Evolutionary conservation across 345 rosid species (phyloP).

Genomic region (Ailanthus altissimus): DNA sequence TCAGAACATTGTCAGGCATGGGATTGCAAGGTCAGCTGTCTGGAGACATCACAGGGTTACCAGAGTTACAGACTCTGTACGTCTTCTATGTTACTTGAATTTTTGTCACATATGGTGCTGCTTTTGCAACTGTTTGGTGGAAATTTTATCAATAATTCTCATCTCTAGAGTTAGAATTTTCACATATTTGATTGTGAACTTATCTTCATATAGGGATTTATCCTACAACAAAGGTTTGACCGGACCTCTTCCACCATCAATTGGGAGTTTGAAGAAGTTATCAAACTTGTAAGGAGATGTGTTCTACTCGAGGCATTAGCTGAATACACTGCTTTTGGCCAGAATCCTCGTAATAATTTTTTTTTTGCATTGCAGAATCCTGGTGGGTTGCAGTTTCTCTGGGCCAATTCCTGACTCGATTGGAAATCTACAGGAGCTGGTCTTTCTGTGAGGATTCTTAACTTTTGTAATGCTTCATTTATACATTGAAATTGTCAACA

Average conservation of each 20-base stretch:
- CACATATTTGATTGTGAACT: conserved; percentile 16
- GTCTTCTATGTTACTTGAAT: not conserved
- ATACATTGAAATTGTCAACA: not conserved
- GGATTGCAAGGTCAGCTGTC: conserved; percentile 57
- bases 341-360: not conserved
- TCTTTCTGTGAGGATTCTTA: conserved; percentile 54
- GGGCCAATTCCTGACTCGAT: conserved; percentile 71
- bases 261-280: conserved; percentile 60
- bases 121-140: not conserved
- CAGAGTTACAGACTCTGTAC: conserved; percentile 47
- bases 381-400: conserved; percentile 70
- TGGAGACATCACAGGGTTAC: conserved; percentile 51
- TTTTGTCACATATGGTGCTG: not conserved
- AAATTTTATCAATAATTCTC: not conserved
- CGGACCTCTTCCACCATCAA: conserved; percentile 67
- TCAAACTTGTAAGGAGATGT: conserved; percentile 57
- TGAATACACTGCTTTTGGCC: conserved; percentile 10
- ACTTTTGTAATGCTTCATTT: not conserved
- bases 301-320: not conserved
- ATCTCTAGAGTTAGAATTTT: not conserved
- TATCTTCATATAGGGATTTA: conserved; percentile 60
- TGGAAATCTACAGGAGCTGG: conserved; percentile 56
- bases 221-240: conserved; percentile 58
- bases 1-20: conserved; percentile 62
- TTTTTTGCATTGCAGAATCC: conserved; percentile 45